These are phyloP conservation scores for Arthrobotrys pseudoclavata DNA, from an alignment of 2,329 filamentous ascomycete species.

Conservation along the genomic window DNA sequence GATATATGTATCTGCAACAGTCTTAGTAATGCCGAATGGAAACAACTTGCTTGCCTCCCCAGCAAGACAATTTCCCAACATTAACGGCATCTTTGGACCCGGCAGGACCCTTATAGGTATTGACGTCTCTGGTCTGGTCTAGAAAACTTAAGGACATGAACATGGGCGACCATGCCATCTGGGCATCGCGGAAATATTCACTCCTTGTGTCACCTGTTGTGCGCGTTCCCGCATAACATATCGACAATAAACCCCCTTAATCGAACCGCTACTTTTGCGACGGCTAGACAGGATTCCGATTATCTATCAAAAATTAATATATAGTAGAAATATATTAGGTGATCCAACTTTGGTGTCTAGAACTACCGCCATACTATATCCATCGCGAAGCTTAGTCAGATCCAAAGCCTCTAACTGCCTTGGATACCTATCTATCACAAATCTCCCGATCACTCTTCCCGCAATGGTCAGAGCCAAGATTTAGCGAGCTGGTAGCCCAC, in stretches of 20 bases:
- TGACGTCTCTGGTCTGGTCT: not conserved
- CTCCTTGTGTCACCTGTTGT: constrained; percentile 14
- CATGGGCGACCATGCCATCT: not conserved
- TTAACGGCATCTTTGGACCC: not conserved
- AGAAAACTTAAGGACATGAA: not conserved
- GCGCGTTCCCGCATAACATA: constrained; percentile 3
- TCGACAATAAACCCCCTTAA: not conserved
- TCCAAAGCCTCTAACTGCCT: not conserved
- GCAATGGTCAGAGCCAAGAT: constrained; percentile 15
- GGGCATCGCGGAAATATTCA: constrained; percentile 3
- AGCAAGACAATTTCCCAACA: constrained; percentile 17
- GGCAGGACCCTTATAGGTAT: not conserved
- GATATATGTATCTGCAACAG: not conserved
- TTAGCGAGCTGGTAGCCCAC: constrained; percentile 20
- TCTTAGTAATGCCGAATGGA: not conserved
- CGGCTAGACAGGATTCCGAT: not conserved
- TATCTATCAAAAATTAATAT: too few relatives aligned
- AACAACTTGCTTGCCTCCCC: not conserved
- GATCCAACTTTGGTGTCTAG: not conserved
- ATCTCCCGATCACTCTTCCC: constrained; percentile 9
- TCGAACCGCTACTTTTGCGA: not conserved
- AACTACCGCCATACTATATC: not conserved
- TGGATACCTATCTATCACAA: not conserved
- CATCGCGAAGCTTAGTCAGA: constrained; percentile 9
- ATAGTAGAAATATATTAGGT: not conserved